Evolutionary conservation across 2,329 filamentous ascomycete species (phyloP).

Genomic region (Akanthomyces lecanii): DNA sequence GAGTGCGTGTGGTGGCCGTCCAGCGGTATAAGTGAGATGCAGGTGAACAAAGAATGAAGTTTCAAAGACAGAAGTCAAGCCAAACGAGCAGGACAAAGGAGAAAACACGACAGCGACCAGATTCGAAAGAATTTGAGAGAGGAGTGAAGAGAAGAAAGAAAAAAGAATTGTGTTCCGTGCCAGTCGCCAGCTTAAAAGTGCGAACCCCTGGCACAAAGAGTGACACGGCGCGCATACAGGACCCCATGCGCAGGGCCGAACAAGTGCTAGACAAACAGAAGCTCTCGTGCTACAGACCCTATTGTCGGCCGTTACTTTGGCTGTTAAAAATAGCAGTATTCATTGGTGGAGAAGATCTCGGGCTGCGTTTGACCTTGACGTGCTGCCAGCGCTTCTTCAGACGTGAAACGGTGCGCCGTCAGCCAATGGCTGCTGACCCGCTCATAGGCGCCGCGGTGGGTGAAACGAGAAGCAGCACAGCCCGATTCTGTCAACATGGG

Average conservation of each 20-base stretch:
- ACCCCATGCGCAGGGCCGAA: not conserved
- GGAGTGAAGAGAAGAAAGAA: not conserved
- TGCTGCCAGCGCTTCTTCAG: constrained; percentile 10
- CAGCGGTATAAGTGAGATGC: constrained; percentile 12
- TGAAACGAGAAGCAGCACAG: constrained; percentile 2
- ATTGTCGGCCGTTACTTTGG: not conserved
- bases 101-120: not conserved
- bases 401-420: constrained; percentile 8
- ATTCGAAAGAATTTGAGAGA: not conserved
- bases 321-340: not conserved
- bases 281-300: not conserved
- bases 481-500: not conserved
- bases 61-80: not conserved
- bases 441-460: constrained; percentile 8
- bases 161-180: not conserved
- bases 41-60: not conserved
- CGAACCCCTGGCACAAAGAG: constrained; percentile 5
- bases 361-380: constrained; percentile 1
- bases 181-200: constrained; percentile 1
- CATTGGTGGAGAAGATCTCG: constrained; percentile 1
- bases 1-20: not conserved
- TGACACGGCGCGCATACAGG: not conserved
- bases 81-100: not conserved
- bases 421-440: constrained; percentile 9
- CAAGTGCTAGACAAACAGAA: not conserved